phyloP scores from a whole-genome alignment of 2,329 filamentous ascomycete species.

The Dothideomycetidae sp. region DNA sequence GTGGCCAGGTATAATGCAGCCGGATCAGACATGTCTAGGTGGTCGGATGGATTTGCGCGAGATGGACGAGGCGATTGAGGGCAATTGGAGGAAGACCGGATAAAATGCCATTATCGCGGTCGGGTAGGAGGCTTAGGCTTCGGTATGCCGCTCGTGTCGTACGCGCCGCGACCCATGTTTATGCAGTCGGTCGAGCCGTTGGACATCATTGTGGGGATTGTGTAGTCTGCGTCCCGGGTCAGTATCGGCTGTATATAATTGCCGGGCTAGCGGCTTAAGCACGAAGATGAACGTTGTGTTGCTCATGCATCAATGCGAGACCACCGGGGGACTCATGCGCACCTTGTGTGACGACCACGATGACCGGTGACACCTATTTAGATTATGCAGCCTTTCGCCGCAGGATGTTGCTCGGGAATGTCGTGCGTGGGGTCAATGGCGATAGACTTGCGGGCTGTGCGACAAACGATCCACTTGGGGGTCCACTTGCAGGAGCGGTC shows the following conservation, averaged over 20 bases:
- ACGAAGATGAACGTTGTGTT: too few species aligned
- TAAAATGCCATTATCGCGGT: conserved; percentile 6
- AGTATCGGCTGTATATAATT: too few species aligned
- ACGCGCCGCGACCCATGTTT: conserved; percentile 36
- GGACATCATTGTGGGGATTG: too few species aligned
- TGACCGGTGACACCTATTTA: too few species aligned
- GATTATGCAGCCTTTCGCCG: background rate
- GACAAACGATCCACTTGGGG: background rate
- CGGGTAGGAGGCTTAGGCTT: conserved; percentile 31
- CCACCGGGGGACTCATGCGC: too few species aligned
- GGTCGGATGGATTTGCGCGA: background rate
- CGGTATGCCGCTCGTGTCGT: conserved; percentile 36
- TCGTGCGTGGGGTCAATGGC: background rate
- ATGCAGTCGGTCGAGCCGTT: conserved; percentile 9
- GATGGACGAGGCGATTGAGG: background rate
- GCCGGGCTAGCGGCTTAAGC: too few species aligned
- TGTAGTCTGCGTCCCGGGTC: background rate
- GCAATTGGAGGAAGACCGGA: background rate
- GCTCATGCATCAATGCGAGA: too few species aligned
- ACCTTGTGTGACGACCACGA: too few species aligned
- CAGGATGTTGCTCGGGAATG: background rate
- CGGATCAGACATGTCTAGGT: background rate
- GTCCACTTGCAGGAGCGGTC: background rate
- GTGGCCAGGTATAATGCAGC: too few species aligned
- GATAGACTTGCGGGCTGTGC: background rate